Evolutionary conservation across 2,329 filamentous ascomycete species (phyloP).

Genomic region (Albifimbria verrucaria): DNA sequence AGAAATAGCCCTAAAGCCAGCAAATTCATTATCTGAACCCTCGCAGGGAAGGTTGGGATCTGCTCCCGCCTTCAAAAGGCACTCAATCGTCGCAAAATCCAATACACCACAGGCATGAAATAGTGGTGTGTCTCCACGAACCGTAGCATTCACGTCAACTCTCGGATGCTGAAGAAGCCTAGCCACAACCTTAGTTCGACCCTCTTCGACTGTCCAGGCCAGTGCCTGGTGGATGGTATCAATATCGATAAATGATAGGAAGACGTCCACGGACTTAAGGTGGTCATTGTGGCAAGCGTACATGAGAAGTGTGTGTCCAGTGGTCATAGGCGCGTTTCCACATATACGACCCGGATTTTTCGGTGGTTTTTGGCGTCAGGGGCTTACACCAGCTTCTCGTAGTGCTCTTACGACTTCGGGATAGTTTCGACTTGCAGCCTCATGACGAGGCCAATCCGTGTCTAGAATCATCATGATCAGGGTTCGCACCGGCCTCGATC

Average conservation of each 20-base stretch:
- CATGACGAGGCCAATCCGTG: conserved; percentile 29
- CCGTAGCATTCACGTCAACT: background rate
- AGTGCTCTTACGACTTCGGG: conserved; percentile 22
- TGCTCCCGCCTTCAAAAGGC: conserved; percentile 27
- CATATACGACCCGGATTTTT: conserved; percentile 11
- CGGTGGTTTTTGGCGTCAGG: conserved; percentile 21
- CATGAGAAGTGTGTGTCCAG: conserved; percentile 24
- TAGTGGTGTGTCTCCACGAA: conserved; percentile 9
- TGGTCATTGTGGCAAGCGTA: conserved; percentile 26
- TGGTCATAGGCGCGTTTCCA: conserved; percentile 2
- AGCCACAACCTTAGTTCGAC: conserved; percentile 17
- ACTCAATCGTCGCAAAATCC: conserved; percentile 15
- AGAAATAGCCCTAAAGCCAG: too few species aligned
- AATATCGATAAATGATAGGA: conserved; percentile 21
- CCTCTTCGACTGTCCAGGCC: conserved; percentile 17
- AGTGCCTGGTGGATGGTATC: conserved; percentile 22
- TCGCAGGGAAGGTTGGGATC: conserved; percentile 12
- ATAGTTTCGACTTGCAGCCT: conserved; percentile 28
- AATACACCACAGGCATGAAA: conserved; percentile 8
- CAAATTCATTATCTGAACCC: background rate
- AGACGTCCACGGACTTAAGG: conserved; percentile 19
- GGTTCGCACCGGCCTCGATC: conserved; percentile 14
- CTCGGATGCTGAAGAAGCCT: conserved; percentile 8
- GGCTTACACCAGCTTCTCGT: conserved; percentile 31
- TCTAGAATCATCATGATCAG: conserved; percentile 21